Evolutionary conservation across 2,329 filamentous ascomycete species (phyloP), one percentile per base, ranked within the genome.

Genomic region (Cercospora brassicicola): DNA sequence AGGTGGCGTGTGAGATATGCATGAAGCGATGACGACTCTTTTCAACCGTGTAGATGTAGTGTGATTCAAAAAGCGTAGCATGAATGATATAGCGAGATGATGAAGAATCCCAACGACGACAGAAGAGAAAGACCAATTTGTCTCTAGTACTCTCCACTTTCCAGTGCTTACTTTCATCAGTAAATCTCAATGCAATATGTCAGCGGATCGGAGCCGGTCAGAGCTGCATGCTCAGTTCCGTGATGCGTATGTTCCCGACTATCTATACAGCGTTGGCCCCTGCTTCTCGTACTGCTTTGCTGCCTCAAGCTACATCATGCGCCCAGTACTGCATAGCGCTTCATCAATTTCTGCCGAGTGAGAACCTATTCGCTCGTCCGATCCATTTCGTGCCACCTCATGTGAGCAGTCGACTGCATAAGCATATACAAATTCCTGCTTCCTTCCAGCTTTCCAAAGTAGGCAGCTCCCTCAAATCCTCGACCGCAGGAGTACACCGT

Each of bases 31-130:
- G 55, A 57, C 15, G 55, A 36, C n/a, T n/a, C 20, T 53, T 36
- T 59, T 13, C 15, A 20, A 59, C 20, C 30, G 30, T 59, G 55
- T 57, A 31, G 55, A 57, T 57, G 55, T 59, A 59, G 28, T 59
- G 31, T 31, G 28, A 59, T 59, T 36, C 23, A 11, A 55, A 59
- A 59, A 59, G 55, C 55, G 55, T 30, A 59, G 55, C 55, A 59
- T 59, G 28, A 36, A 33, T 59, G 31, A 31, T 59, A 55, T 59
- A 59, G 28, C 55, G 30, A 59, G 11, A 59, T 20, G 55, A 59
- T 33, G 11, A 36, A 55, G 48, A 55, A 55, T 55, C 23, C 10
- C 48, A 28, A 26, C 23, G 7, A 55, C 23, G 26, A 26, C 48
- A 55, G 48, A 55, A 55, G 48, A 26, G 20, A 30, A 28, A 3